Evolutionary conservation across 306 rosid genomes (phyloP), one percentile per base, ranked within the genome.

Genomic region (Spatholobus suberectus): DNA sequence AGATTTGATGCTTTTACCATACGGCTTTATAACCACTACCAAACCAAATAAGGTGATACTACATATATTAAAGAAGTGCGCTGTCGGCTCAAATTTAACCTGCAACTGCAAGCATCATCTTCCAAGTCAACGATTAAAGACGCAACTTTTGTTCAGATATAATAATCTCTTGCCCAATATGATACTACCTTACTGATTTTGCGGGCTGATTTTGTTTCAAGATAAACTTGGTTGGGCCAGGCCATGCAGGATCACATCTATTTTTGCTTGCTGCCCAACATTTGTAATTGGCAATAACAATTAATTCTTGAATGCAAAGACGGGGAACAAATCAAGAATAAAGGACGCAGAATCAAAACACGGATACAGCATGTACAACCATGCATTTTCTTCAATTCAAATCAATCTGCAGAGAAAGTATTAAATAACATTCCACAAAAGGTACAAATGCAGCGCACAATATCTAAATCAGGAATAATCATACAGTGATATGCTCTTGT

Each of bases 401-500:
- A 47, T 51, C 58, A 82, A 55, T 66, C 54, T 68, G 68, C 27
- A 44, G 21, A 65, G 35, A 69, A 81, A 77, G 81, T 82, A 80
- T 21, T 24, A 57, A 29, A 34, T 23, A 73, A 35, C 32, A 73
- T 68, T 55, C 70, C 61, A 79, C 11, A 81, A 51, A 55, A 52
- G 81, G 73, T 49, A 81, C 78, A 62, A 77, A 32, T 62, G 78
- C 80, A 59, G 32, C 4, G 24, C 4, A 41, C 51, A 73, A 47
- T 38, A 34, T 52, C 58, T 21, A 81, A 76, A 51, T 91, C 88
- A 94, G 74, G 98, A 90, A 85, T 91, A 96, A 82, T 94, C 99
- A 59, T 92, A 96, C 18, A 96, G 81, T 7, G 97, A 90, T 80
- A 96, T 90, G 80, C 97, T 91, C 92, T 92, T 96, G 82, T 96